Evolutionary conservation across 495 filamentous ascomycete species (phyloP), one percentile per base, ranked within the genome.

Genomic region (Lasiosphaeria miniovina): DNA sequence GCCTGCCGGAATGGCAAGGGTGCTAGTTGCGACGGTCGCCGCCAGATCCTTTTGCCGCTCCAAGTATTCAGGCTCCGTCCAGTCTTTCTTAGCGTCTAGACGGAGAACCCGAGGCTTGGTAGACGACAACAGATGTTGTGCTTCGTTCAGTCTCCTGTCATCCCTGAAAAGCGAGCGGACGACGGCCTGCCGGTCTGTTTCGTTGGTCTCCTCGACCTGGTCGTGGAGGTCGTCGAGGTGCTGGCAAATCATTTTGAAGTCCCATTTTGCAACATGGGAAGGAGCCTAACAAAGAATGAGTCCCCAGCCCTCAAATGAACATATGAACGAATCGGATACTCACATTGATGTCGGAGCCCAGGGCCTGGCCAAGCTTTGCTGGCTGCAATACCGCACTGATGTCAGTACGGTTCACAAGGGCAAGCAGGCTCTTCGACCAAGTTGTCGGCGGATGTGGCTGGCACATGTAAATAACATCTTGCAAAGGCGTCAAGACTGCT

Each of bases 21-120:
- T 98, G 53, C 94, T 85, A 31, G 90, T 83, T 8, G 91, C 92
- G 12, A 96, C 83, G 50, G 87, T 86, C 55, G 93, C 87, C 24
- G 90, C 91, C 31, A 96, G 76, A 57, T 90, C 88, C 70, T 96
- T 96, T 67, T 98, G 93, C n/a, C 86, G 86, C 64, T 98, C 93
- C 9, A 98, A 77, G n/a, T 94, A 82, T 57, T 94, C 87, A 0
- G 87, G 80, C 65, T 98, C 95, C 17, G 85, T 84, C 88, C 89
- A 94, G 40, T 86, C 86, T 0, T 87, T 85, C 60, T 91, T 84
- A 2, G 90, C 85, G 54, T 85, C 76, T 55, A 91, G 89, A 35
- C 88, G 86, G 36, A 91, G 86, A n/a, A 88, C 79, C 31, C 92
- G 85, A 31, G 88, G 79, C 62, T 88, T 90, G 8, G 84, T 80